These are phyloP conservation scores for Cicer arietinum DNA, from an alignment of 306 rosid genomes.

Conservation along the genomic window DNA sequence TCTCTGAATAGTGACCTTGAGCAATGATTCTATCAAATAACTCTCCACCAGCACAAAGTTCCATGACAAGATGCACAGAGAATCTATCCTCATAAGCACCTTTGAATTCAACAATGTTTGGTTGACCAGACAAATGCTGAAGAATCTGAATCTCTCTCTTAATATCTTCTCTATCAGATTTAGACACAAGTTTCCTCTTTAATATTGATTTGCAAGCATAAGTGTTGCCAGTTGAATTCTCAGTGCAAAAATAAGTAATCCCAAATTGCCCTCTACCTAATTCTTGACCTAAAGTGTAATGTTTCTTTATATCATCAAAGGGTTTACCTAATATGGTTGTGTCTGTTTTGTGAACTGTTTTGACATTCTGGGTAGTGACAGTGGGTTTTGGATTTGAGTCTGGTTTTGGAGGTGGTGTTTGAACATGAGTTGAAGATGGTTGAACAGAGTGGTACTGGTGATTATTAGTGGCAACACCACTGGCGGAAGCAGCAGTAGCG, in stretches of 20 bases:
- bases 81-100: conserved; percentile 78
- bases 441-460: conserved; percentile 48
- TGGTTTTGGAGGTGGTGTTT: conserved; percentile 37
- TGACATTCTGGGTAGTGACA: conserved; percentile 20
- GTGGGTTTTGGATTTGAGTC: conserved; percentile 42
- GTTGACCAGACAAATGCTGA: conserved; percentile 93
- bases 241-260: conserved; percentile 77
- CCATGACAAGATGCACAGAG: conserved; percentile 91
- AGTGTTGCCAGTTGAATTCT: conserved; percentile 61
- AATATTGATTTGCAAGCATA: conserved; percentile 88
- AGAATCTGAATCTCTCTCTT: conserved; percentile 86
- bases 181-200: conserved; percentile 77
- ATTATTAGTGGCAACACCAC: background rate
- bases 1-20: conserved; percentile 81
- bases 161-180: conserved; percentile 71
- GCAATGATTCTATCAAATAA: conserved; percentile 89
- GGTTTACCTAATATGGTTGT: conserved; percentile 71
- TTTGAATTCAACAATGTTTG: conserved; percentile 80
- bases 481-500: background rate
- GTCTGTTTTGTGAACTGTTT: conserved; percentile 48
- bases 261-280: conserved; percentile 94
- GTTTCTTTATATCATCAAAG: conserved; percentile 63
- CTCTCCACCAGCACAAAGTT: conserved; percentile 92
- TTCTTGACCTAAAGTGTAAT: conserved; percentile 79
- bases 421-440: conserved; percentile 19